Conservation (phyloP, 331 rosid genomes). For the Telfairia occidentalis region DNA sequence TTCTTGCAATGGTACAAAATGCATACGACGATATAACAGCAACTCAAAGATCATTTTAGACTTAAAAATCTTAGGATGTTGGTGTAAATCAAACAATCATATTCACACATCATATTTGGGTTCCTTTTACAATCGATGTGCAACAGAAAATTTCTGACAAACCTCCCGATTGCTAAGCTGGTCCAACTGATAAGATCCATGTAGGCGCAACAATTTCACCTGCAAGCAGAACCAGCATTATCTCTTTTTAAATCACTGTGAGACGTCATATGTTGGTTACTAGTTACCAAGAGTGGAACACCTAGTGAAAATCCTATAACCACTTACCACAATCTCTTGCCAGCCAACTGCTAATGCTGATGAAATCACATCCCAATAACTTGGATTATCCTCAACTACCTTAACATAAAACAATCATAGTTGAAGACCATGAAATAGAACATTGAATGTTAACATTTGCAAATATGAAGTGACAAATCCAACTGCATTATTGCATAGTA, state of each 20-base stretch:
- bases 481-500: not conserved
- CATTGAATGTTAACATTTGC: not conserved
- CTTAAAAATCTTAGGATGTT: not conserved
- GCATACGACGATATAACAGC: not conserved
- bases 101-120: not conserved
- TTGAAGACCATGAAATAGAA: constrained; percentile 1
- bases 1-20: not conserved
- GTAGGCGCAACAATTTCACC: constrained; percentile 85
- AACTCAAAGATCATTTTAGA: not conserved
- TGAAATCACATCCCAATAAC: constrained; percentile 72
- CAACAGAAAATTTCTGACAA: constrained; percentile 24
- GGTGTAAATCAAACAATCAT: not conserved
- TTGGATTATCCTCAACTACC: constrained; percentile 72
- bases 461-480: not conserved
- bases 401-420: constrained; percentile 19
- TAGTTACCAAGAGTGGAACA: constrained; percentile 10
- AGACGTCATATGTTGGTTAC: constrained; percentile 18
- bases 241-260: constrained; percentile 9
- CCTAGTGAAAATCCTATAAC: constrained; percentile 5
- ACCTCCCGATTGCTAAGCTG: constrained; percentile 89
- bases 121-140: not conserved
- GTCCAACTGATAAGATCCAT: constrained; percentile 77
- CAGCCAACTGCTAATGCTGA: constrained; percentile 87
- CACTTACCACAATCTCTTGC: constrained; percentile 83
- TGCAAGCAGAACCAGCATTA: constrained; percentile 26